Evolutionary conservation across 768 basidiomycete genomes (phyloP), one percentile per base, ranked within the genome.

Genomic region (Trametes cingulata): DNA sequence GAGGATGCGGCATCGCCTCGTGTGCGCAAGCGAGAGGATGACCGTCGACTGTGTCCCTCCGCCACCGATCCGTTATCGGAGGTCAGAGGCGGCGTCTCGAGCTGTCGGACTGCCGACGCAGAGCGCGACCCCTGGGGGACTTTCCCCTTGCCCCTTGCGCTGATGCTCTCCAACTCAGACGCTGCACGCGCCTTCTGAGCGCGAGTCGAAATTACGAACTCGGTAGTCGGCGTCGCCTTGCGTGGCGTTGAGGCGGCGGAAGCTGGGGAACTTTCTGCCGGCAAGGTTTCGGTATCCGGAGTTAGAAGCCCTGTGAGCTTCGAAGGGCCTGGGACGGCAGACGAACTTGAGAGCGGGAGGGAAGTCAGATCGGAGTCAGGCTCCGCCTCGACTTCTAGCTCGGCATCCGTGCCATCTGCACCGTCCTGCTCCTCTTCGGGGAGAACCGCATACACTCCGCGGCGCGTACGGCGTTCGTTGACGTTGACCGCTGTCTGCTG

Each of bases 361-460:
- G 70, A 76, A 79, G 65, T 69, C 79, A 52, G 77, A 76, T 40
- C 81, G 79, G 71, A 82, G 51, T 60, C 77, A 20, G 73, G 73
- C 52, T 85, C 84, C 37, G 75, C 69, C 62, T 83, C 83, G 36
- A 76, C 76, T 19, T 75, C 77, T 35, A 83, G 69, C 69, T 86
- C 85, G 12, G 57, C 58, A 9, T 58, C 57, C 15, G 58, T 40
- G 67, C 83, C 83, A 24, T 85, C 82, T 59, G 82, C 83, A 58
- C 84, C 83, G 62, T 88, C 86, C 40, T 82, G 83, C 51, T 84
- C 83, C 61, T 83, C 80, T 62, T 80, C 48, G 12, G 59, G 46
- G 15, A 86, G 73, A 40, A 90, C 82, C 27, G 88, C 87, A 70
- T 93, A 93, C 17, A 93, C 91, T 33, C 91, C 90, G 41, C 91